Base-by-base conservation (phyloP, 345 rosid genomes). In the Bruguiera sexangula region DNA sequence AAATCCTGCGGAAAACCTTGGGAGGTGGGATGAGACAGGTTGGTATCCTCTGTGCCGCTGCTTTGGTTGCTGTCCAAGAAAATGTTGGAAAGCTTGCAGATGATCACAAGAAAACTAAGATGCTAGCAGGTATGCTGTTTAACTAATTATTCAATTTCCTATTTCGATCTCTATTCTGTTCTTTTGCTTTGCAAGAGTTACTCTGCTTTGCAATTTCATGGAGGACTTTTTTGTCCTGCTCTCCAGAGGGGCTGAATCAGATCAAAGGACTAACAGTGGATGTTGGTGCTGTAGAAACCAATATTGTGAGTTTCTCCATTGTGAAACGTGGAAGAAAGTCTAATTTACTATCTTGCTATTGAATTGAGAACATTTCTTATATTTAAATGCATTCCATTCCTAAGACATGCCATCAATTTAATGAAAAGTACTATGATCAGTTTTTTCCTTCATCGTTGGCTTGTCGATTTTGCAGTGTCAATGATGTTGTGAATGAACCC, bases 1-100 rank as follows among this genome's bases (percentile, higher is more conserved):
- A 85, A 83, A 82, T 84, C 75, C 84, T 95, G 30, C 81, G 96
- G 82, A 95, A 95, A 78, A 90, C 99, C 65, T 74, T 92, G 72
- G 99, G 97, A 21, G 99, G 99, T 24, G 98, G 96, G 65, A 92
- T 95, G 99, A 85, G 97, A 79, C 99, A 88, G 76, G 63, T 90
- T 0, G 98, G 99, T 21, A 76, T 89, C 73, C 83, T 95, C 34
- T 95, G 97, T 60, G 96, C 96, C 1, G 96, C 96, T 6, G 99
- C 91, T 30, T 74, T 92, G 58, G 89, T 90, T 46, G 96, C 96
- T 8, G 66, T 95, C 50, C 85, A 79, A 65, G 89, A 95, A 52
- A 88, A 85, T 54, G 76, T 87, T 8, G 67, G 60, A 52, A 90
- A 92, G 83, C 99, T 92, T 0, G 86, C 80, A 4, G 79, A 66